phyloP scores from a whole-genome alignment of 2,329 filamentous ascomycete genomes.

The Xylariomycetidae sp. region DNA sequence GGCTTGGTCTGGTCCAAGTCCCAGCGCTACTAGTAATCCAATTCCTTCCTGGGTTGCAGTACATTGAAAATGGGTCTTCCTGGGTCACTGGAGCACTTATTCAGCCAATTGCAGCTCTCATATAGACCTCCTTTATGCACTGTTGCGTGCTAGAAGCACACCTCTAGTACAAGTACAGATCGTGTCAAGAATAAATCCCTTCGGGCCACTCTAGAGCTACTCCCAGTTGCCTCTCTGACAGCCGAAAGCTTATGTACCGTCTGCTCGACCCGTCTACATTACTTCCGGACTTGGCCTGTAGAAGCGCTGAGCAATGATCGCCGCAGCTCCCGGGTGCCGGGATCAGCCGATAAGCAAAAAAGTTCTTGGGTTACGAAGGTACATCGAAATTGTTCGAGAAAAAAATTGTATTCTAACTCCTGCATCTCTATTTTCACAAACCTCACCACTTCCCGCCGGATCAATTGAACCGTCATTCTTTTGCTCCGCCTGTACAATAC shows the following conservation, averaged over 20 bases:
- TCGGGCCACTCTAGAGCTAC: too few relatives aligned
- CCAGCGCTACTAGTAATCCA: too few relatives aligned
- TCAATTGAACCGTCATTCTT: conserved; percentile 21
- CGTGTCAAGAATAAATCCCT: too few relatives aligned
- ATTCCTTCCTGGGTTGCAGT: too few relatives aligned
- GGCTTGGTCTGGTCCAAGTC: too few relatives aligned
- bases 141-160: conserved; percentile 17
- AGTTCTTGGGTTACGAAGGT: conserved; percentile 12
- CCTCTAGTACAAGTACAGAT: too few relatives aligned
- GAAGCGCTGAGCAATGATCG: conserved; percentile 14
- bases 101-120: conserved; percentile 12
- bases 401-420: not conserved
- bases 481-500: conserved; percentile 25
- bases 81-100: conserved; percentile 2
- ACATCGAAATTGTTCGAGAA: conserved; percentile 3
- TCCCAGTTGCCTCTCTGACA: too few relatives aligned
- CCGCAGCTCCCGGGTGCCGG: conserved; percentile 23
- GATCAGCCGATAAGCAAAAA: conserved; percentile 24
- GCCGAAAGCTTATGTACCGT: too few relatives aligned
- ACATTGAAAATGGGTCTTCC: conserved; percentile 10
- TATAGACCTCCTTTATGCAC: conserved; percentile 10
- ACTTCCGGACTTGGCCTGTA: too few relatives aligned
- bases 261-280: too few relatives aligned
- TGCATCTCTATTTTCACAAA: conserved; percentile 1
- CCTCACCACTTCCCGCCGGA: conserved; percentile 5